Percentiles rank a stretch among this genome's conserved stretches.
Conservation (phyloP, 2,329 filamentous ascomycete genomes). For the Torrubiellomyces zombiae region DNA sequence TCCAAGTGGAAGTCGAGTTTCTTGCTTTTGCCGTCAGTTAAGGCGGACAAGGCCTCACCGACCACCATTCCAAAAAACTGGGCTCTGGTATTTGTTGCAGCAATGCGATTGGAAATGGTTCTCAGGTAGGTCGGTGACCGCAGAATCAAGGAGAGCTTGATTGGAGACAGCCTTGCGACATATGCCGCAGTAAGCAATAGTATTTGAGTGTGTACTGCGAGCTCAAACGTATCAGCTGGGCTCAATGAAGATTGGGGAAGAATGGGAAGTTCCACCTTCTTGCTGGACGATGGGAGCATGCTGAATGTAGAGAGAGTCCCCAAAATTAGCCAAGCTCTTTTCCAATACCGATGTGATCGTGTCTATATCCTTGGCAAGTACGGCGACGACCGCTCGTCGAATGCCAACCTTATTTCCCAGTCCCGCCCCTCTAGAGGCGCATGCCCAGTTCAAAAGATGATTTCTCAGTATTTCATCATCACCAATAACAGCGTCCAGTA, state of each 20-base stretch:
- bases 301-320: constrained; percentile 72
- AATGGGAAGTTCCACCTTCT: constrained; percentile 43
- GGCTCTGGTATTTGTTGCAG: constrained; percentile 55
- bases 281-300: constrained; percentile 76
- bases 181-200: constrained; percentile 65
- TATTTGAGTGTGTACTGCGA: constrained; percentile 57
- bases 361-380: constrained; percentile 33
- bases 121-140: constrained; percentile 59
- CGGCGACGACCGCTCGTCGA: constrained; percentile 47
- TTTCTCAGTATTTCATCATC: constrained; percentile 30
- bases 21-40: constrained; percentile 52
- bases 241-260: background rate
- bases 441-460: constrained; percentile 48
- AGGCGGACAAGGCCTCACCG: constrained; percentile 50
- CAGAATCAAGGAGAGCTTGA: constrained; percentile 51
- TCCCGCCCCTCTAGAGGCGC: constrained; percentile 45
- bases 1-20: constrained; percentile 73
- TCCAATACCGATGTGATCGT: constrained; percentile 42
- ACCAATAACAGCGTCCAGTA: constrained; percentile 33
- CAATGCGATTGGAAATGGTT: constrained; percentile 70
- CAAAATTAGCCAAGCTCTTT: constrained; percentile 57
- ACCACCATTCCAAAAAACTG: constrained; percentile 80
- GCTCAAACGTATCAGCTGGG: constrained; percentile 10
- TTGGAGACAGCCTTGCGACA: constrained; percentile 46
- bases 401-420: constrained; percentile 47